Conservation (phyloP, 108 stramenopile species). For the Nitzschia sp. region DNA sequence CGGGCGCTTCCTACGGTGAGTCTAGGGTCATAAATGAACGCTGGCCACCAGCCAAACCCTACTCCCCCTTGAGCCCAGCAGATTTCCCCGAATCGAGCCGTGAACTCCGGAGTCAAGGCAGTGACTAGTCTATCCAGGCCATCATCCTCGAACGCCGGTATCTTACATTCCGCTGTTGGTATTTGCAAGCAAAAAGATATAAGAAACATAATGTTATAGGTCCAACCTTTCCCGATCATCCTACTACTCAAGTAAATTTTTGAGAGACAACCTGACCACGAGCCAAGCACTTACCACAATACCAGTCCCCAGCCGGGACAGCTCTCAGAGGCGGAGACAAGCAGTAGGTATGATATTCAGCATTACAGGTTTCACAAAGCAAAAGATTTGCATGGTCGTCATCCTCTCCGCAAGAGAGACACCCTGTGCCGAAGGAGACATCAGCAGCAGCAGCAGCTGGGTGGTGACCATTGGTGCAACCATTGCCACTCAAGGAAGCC, state of each 20-base stretch:
- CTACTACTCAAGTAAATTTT: no score
- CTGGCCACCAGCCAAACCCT: slow-evolving; percentile 76
- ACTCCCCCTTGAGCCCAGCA: slow-evolving; percentile 83
- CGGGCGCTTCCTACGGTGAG: slow-evolving; percentile 77
- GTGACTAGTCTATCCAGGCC: slow-evolving; percentile 65
- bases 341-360: slow-evolving; percentile 82
- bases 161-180: slow-evolving; percentile 28
- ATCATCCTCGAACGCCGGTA: slow-evolving; percentile 38
- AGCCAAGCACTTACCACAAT: slow-evolving; percentile 61
- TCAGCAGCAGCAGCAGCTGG: no score
- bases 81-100: slow-evolving; percentile 80
- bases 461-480: background rate
- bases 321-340: slow-evolving; percentile 41
- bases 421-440: slow-evolving; percentile 55
- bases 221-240: no score
- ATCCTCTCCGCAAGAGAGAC: slow-evolving; percentile 65
- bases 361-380: slow-evolving; percentile 80
- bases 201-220: no score
- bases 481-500: background rate
- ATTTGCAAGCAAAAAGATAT: background rate
- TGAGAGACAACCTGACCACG: no score
- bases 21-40: slow-evolving; percentile 62
- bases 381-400: slow-evolving; percentile 81
- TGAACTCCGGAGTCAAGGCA: slow-evolving; percentile 62
- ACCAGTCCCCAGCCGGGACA: slow-evolving; percentile 81